These are phyloP conservation scores for Fusarium oxysporum DNA, from an alignment of 2,329 filamentous ascomycete species.

Conservation along the genomic window DNA sequence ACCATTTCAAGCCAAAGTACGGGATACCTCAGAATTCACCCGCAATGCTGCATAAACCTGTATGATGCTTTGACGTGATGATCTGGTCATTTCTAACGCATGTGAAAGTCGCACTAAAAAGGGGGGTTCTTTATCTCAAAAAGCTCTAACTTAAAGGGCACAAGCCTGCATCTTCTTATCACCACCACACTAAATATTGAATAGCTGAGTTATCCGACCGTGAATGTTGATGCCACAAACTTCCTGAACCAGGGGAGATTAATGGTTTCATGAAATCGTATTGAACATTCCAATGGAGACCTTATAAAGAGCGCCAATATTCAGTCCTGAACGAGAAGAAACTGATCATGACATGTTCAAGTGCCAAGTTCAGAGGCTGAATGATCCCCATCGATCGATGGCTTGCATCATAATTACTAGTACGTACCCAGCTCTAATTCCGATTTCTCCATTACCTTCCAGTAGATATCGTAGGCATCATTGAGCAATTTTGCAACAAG, in stretches of 20 bases:
- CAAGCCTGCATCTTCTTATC: conserved; percentile 32
- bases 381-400: not conserved
- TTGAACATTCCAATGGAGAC: not conserved
- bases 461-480: not conserved
- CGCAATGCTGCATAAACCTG: conserved; percentile 31
- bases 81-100: conserved; percentile 47
- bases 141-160: conserved; percentile 25
- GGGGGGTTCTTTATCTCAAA: conserved; percentile 34
- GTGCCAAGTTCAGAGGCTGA: not conserved
- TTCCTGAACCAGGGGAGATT: not conserved
- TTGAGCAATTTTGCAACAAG: not conserved
- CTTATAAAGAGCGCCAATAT: not conserved
- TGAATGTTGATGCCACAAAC: not conserved
- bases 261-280: not conserved
- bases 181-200: not conserved
- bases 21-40: not conserved
- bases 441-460: not conserved
- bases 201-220: not conserved
- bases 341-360: not conserved
- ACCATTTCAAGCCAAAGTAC: conserved; percentile 10
- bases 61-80: conserved; percentile 46
- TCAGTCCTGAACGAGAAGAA: not conserved
- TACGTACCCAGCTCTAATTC: not conserved
- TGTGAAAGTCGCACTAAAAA: conserved; percentile 48
- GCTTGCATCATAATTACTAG: not conserved